Percentiles rank a stretch among this genome's conserved stretches.
Evolutionary conservation across 1,284 basidiomycete genomes (phyloP).

Genomic region (Termitomyces sp.): DNA sequence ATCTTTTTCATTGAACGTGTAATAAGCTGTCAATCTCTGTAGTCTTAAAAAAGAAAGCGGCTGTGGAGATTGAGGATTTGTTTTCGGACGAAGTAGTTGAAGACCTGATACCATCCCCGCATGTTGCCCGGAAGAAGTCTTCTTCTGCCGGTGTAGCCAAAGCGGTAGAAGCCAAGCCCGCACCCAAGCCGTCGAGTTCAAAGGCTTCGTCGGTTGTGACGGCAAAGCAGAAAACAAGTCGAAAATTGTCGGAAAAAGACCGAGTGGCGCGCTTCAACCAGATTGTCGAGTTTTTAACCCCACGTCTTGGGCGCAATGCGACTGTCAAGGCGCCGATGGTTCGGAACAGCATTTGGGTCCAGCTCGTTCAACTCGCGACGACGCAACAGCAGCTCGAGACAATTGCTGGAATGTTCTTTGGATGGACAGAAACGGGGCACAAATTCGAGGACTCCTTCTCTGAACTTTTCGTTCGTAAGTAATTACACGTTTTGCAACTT

Average conservation of each 20-base stretch:
- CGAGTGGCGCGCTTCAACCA: constrained; percentile 22
- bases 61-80: constrained; percentile 17
- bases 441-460: constrained; percentile 34
- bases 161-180: background rate
- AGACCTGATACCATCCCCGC: constrained; percentile 9
- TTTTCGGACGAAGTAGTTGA: constrained; percentile 14
- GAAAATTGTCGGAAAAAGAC: constrained; percentile 19
- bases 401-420: constrained; percentile 40
- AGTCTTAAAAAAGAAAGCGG: constrained; percentile 20
- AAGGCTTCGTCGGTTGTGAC: background rate
- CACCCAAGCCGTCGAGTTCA: background rate
- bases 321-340: constrained; percentile 24
- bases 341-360: constrained; percentile 36
- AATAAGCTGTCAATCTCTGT: background rate
- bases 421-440: constrained; percentile 45
- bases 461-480: constrained; percentile 51
- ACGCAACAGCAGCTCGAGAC: constrained; percentile 42
- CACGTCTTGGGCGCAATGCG: constrained; percentile 27
- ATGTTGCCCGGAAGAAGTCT: background rate
- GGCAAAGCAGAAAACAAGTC: constrained; percentile 1
- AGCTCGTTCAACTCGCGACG: constrained; percentile 46
- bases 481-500: background rate
- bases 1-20: background rate
- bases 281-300: constrained; percentile 23
- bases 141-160: background rate